Evolutionary conservation across 202 grass and related monocot genomes (phyloP).

Genomic region (Brachypodium distachyon): DNA sequence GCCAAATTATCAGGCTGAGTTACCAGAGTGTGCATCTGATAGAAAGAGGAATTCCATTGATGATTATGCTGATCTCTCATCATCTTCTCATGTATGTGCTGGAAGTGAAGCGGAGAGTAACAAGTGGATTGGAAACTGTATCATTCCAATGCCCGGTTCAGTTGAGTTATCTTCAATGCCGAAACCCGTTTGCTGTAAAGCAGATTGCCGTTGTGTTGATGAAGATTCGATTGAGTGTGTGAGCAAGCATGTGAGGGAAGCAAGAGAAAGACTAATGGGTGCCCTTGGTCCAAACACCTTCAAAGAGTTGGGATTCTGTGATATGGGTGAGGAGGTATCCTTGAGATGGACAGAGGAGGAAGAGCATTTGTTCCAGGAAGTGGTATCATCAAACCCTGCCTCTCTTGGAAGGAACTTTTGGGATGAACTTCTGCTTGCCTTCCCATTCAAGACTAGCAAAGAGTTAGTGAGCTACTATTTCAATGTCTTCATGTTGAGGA

Average conservation of each 20-base stretch:
- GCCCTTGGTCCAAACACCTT: slow-evolving; percentile 44
- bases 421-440: slow-evolving; percentile 57
- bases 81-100: not conserved
- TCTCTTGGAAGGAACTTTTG: slow-evolving; percentile 68
- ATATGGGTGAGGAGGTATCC: slow-evolving; percentile 81
- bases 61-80: slow-evolving; percentile 1
- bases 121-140: slow-evolving; percentile 48
- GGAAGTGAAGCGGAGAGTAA: slow-evolving; percentile 32
- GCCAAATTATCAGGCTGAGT: slow-evolving; percentile 63
- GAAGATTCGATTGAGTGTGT: slow-evolving; percentile 57
- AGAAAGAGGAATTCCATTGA: not conserved
- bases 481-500: slow-evolving; percentile 85
- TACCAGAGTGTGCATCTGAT: slow-evolving; percentile 44
- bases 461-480: slow-evolving; percentile 83
- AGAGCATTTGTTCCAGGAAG: slow-evolving; percentile 66
- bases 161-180: slow-evolving; percentile 8
- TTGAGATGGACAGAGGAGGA: slow-evolving; percentile 71
- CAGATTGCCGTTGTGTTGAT: slow-evolving; percentile 56
- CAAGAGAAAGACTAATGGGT: slow-evolving; percentile 53
- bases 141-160: slow-evolving; percentile 40
- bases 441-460: slow-evolving; percentile 52
- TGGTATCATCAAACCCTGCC: slow-evolving; percentile 59
- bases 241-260: slow-evolving; percentile 68
- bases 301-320: slow-evolving; percentile 57
- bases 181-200: slow-evolving; percentile 26